Evolutionary conservation across 805 yeast genomes (phyloP).

Genomic region (Soucietia sequanensis): DNA sequence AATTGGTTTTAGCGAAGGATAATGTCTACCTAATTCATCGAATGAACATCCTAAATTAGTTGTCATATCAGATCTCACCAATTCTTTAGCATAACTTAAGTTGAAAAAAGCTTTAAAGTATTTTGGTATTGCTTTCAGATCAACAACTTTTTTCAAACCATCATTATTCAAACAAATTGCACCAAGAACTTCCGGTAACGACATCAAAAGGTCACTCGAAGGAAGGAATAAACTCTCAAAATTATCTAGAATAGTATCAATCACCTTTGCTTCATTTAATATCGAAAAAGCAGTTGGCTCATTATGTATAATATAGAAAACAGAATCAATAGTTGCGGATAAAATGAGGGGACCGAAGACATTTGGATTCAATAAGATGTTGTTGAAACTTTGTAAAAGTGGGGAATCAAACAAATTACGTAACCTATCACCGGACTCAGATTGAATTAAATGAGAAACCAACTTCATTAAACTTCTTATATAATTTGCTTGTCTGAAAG

Average conservation of each 20-base stretch:
- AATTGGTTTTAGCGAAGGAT: slow-evolving; percentile 64
- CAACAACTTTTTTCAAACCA: slow-evolving; percentile 61
- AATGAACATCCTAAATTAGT: slow-evolving; percentile 62
- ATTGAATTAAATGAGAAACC: slow-evolving; percentile 58
- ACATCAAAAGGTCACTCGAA: slow-evolving; percentile 54
- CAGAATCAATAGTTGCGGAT: slow-evolving; percentile 58
- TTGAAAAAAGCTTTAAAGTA: slow-evolving; percentile 53
- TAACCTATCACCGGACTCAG: slow-evolving; percentile 81
- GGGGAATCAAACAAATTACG: slow-evolving; percentile 86
- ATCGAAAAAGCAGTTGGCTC: slow-evolving; percentile 89
- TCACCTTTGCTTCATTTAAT: slow-evolving; percentile 72
- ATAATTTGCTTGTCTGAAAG: slow-evolving; percentile 57
- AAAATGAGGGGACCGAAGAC: slow-evolving; percentile 68
- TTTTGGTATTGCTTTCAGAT: slow-evolving; percentile 30
- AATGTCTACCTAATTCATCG: slow-evolving; percentile 83
- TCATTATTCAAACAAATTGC: slow-evolving; percentile 77
- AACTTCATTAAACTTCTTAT: slow-evolving; percentile 56
- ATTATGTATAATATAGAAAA: slow-evolving; percentile 73
- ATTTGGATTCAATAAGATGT: slow-evolving; percentile 52
- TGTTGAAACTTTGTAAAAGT: slow-evolving; percentile 58
- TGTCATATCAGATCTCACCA: slow-evolving; percentile 49
- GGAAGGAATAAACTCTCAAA: slow-evolving; percentile 57
- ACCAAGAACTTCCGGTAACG: slow-evolving; percentile 74
- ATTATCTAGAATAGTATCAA: slow-evolving; percentile 60
- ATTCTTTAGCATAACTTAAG: slow-evolving; percentile 49